These are phyloP conservation scores for Oryza coarctata DNA, from an alignment of 176 grass and related monocot genomes.

Conservation along the genomic window DNA sequence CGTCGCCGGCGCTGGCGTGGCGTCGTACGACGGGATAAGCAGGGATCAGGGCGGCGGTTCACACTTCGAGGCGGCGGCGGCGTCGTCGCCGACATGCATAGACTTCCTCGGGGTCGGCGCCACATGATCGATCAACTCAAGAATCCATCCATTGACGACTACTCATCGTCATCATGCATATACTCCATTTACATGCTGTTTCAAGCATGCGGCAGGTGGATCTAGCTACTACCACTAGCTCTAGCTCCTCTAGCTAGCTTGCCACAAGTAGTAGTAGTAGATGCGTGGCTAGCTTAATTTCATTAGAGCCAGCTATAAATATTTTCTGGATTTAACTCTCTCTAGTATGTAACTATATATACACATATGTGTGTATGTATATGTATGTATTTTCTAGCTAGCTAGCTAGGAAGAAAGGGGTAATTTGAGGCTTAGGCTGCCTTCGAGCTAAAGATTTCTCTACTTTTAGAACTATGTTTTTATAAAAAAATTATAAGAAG, in stretches of 20 bases:
- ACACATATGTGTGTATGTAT: neutral
- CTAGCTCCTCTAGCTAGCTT: constrained; percentile 14
- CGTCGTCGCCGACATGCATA: constrained; percentile 65
- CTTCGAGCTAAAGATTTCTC: no score
- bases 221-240: constrained; percentile 16
- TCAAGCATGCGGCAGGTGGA: constrained; percentile 28
- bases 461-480: no score
- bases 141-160: neutral
- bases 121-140: constrained; percentile 44
- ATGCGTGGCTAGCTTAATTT: neutral
- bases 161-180: neutral
- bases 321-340: neutral
- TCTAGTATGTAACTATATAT: neutral
- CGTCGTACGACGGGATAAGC: constrained; percentile 30
- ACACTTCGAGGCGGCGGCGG: constrained; percentile 19
- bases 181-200: constrained; percentile 3
- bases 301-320: neutral
- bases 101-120: constrained; percentile 95
- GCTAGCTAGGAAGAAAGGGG: neutral
- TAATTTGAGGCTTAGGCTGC: constrained; percentile 25
- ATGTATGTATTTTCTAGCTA: neutral
- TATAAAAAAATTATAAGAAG: no score
- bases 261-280: neutral
- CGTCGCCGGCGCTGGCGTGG: neutral
- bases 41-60: constrained; percentile 7